Conservation (phyloP, 106 monocot genomes). For the Gastrodia elata region DNA sequence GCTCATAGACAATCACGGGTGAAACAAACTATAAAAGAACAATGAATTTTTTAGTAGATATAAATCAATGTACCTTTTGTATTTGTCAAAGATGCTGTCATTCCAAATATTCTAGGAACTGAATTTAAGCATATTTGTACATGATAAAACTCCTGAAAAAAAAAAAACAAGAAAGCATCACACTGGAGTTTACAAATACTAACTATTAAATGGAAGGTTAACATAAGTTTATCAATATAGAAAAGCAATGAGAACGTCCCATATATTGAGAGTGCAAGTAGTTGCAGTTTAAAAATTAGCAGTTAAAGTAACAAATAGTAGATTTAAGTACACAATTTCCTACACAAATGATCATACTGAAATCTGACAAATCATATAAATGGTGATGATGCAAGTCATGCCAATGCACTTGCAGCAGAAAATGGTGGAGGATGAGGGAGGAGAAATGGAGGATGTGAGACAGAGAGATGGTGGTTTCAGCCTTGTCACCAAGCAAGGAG, state of each 20-base stretch:
- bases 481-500: no score
- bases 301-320: neutral
- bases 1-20: neutral
- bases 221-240: neutral
- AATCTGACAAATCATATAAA: no score
- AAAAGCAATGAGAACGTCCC: neutral
- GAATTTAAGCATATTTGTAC: conserved; percentile 12
- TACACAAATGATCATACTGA: neutral
- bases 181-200: neutral
- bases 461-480: no score
- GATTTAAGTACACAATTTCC: neutral
- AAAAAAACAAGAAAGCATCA: neutral
- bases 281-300: neutral
- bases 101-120: conserved; percentile 65
- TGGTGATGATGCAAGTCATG: no score
- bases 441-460: no score
- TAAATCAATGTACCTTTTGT: conserved; percentile 38
- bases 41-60: no score
- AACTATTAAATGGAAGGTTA: neutral
- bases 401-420: no score
- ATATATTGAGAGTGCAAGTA: neutral
- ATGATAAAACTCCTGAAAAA: conserved; percentile 56
- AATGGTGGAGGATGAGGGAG: no score
- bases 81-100: conserved; percentile 56
- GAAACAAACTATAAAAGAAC: neutral